Evolutionary conservation across 108 stramenopile species (phyloP), one percentile per base, ranked within the genome.

Genomic region (Cyclotella cryptica): DNA sequence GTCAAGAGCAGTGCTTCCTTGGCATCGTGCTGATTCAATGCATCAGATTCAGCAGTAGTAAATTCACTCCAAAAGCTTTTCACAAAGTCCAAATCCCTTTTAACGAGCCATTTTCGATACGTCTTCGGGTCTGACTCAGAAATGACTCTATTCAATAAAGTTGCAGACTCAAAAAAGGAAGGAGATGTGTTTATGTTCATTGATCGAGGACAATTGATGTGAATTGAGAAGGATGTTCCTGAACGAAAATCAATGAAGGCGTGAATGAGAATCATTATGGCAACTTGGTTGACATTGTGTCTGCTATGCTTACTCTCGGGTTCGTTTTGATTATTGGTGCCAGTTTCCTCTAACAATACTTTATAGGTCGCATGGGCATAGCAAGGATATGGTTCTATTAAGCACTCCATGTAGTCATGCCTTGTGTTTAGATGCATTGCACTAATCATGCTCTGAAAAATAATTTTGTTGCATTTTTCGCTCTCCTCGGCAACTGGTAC

Each of bases 321-420:
- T 10, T 43, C 60, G 28, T 21, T 22, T 1, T 72, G 3, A 29
- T 46, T 15, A 26, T 49, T 5, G 5, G 22, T 26, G 11, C 42
- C 51, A 21, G 3, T 29, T 11, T 59, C 40, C 19, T 10, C 5
- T 6, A 17, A 15, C 10, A 58, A 43, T 12, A 58, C 57, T 58
- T 71, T 51, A 40, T 71, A 71, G 1, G 35, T 47, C 30, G 40
- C 60, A 54, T 30, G 18, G 9, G 59, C 71, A 60, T 49, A 61
- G 29, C 59, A 49, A 12, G 71, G 71, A 28, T 49, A 84, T 14
- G 83, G 79, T 45, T 79, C 78, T 15, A 84, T 54, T n/a, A 84
- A 69, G n/a, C 30, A 55, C 24, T 75, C 78, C 83, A 84, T 84
- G 18, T 72, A 59, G 45, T 71, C 43, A 19, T 71, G 74, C n/a